Percentiles rank a stretch among this genome's conserved stretches.
These are phyloP conservation scores for Coprinopsis marcescibilis DNA, from an alignment of 768 basidiomycete genomes.

Conservation along the genomic window DNA sequence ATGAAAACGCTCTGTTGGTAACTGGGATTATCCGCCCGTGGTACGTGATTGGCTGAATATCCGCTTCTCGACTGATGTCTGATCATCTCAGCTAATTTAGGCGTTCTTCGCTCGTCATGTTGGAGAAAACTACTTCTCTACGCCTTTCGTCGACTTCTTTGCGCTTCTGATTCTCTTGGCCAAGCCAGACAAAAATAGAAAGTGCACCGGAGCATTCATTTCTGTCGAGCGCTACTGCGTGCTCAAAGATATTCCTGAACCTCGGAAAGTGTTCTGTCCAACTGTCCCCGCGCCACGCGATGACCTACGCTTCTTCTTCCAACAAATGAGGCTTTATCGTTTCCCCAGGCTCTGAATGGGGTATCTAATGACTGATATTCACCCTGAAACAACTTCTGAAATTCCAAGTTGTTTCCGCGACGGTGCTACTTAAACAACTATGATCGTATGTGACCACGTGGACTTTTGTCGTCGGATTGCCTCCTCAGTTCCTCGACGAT, in stretches of 20 bases:
- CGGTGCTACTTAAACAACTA: neutral
- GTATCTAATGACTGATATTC: neutral
- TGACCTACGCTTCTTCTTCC: neutral
- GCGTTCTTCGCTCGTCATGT: no score
- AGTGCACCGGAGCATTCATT: no score
- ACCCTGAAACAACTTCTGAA: neutral
- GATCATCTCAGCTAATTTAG: no score
- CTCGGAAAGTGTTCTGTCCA: neutral
- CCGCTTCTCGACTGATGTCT: no score
- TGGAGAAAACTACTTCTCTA: no score
- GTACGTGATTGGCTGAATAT: no score
- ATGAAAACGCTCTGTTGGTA: no score
- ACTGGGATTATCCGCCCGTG: no score
- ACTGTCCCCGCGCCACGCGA: neutral
- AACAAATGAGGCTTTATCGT: neutral
- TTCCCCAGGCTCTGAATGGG: neutral
- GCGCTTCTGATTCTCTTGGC: no score
- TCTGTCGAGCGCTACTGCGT: no score
- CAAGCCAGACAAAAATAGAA: no score
- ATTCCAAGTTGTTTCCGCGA: neutral
- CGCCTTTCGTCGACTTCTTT: no score
- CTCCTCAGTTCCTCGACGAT: neutral
- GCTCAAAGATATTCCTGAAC: slow-evolving; percentile 1
- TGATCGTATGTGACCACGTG: neutral
- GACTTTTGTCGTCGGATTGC: neutral